Evolutionary conservation across 176 grass and related monocot genomes (phyloP).

Genomic region (Juncus inflexus): DNA sequence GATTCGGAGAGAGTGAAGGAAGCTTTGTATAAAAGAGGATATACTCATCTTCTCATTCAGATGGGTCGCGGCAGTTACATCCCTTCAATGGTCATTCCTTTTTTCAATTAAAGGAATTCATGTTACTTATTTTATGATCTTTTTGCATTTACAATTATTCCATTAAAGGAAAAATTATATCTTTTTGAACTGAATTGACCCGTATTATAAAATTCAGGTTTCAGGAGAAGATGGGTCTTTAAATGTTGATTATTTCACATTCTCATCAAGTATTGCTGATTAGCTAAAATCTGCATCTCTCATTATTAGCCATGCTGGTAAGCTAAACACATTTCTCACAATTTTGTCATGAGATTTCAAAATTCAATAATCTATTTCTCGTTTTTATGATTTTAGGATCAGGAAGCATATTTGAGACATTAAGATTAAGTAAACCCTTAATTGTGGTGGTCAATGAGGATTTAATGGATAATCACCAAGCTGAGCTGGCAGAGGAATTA

Average conservation of each 20-base stretch:
- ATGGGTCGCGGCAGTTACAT: neutral
- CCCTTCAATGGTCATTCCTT: neutral
- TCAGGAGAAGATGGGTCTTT: conserved; percentile 32
- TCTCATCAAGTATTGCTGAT: conserved; percentile 75
- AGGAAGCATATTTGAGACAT: conserved; percentile 85
- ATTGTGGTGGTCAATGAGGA: conserved; percentile 82
- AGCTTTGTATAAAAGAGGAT: conserved; percentile 25
- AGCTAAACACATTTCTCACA: neutral
- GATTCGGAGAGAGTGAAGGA: conserved; percentile 36
- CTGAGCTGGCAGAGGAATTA: conserved; percentile 71
- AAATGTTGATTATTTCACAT: conserved; percentile 74
- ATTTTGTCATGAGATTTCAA: too few relatives aligned
- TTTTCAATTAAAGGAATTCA: neutral
- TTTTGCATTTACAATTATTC: too few relatives aligned
- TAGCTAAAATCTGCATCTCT: conserved; percentile 59
- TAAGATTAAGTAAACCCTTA: conserved; percentile 55
- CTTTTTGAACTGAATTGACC: neutral
- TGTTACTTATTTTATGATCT: too few relatives aligned
- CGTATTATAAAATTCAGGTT: too few relatives aligned
- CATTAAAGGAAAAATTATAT: too few relatives aligned
- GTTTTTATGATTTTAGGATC: conserved; percentile 38
- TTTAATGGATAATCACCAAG: conserved; percentile 91
- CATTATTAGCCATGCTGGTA: conserved; percentile 89
- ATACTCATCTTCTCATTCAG: neutral
- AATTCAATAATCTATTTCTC: too few relatives aligned